Conservation (phyloP, 495 filamentous ascomycete species). For the Usnea hakonensis region DNA sequence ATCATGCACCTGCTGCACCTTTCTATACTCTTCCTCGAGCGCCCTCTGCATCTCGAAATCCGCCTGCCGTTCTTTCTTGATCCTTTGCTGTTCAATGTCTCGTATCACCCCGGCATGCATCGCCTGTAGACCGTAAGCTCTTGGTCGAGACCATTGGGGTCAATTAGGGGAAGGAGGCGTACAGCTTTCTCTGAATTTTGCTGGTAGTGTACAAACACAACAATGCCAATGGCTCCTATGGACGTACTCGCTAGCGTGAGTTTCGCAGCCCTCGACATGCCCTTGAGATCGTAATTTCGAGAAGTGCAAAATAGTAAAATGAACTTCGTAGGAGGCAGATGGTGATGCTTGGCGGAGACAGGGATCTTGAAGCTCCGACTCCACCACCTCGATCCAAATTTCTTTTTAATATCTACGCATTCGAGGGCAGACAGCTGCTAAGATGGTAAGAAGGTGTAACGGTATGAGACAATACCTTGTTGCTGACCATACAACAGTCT, state of each 20-base stretch:
- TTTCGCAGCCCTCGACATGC: conserved; percentile 89
- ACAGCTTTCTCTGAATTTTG: conserved; percentile 85
- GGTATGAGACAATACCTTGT: neutral
- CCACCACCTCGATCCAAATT: neutral
- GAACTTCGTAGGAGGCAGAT: neutral
- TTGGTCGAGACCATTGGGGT: neutral
- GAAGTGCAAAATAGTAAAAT: neutral
- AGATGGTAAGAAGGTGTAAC: neutral
- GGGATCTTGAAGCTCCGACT: conserved; percentile 10
- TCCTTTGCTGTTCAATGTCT: conserved; percentile 85
- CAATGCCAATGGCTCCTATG: conserved; percentile 63
- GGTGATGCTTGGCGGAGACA: neutral
- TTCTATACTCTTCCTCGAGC: conserved; percentile 84
- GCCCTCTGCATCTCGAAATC: conserved; percentile 88
- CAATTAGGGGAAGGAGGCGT: conserved; percentile 23
- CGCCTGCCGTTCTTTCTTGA: conserved; percentile 79
- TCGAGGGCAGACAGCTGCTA: conserved; percentile 4
- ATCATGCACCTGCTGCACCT: conserved; percentile 62
- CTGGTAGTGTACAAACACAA: conserved; percentile 80
- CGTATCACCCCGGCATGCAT: conserved; percentile 95
- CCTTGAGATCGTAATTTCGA: neutral
- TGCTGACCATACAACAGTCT: conserved; percentile 48
- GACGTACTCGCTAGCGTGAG: conserved; percentile 72
- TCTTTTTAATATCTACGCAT: neutral
- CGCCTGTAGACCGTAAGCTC: conserved; percentile 45